Base-by-base conservation (phyloP, 148 eudicot genomes). In the Dysphania ambrosioides region DNA sequence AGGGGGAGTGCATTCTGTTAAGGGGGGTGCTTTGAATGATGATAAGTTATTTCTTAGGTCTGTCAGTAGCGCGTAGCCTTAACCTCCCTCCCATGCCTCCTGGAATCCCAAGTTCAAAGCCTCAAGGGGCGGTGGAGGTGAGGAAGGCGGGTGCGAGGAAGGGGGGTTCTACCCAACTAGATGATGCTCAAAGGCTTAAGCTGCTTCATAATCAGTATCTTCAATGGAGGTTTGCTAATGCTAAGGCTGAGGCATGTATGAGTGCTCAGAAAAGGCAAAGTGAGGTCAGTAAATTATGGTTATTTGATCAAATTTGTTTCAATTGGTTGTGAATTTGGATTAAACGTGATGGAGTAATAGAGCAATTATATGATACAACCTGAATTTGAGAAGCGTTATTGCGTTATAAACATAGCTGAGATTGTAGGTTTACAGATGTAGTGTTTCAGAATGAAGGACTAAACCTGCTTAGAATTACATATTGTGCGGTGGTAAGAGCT, bases 201-300 rank as follows among this genome's bases (percentile, higher is more conserved):
- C 65, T 93, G 87, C 81, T 90, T 61, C 80, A 86, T 38, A 93
- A 93, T 79, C 88, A 80, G 80, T 73, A 77, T 74, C 72, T 90
- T 75, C 93, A 86, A 70, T 93, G 93, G 93, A 83, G 90, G 71
- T 87, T 76, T 75, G 87, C 85, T 30, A 93, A 87, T 86, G 91
- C 93, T 6, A 90, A 80, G 75, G 89, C 96, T 18, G 82, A 87
- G 60, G 87, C 87, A 29, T 78, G 87, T 53, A 59, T 87, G 78
- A 66, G 29, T 66, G 57, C 87, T 19, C 90, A 89, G 79, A 86
- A 85, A 77, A 79, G 23, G 80, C 87, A 90, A 81, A 72, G 88
- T 67, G 96, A 93, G 97, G 97, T 93, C 53, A 30, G 92, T 81
- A 0, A 10, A 42, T 29, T 10, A 4, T 16, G 6, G 71, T 5